Base-by-base conservation (phyloP, 495 filamentous ascomycete species). In the Chlorociboria aeruginascens region DNA sequence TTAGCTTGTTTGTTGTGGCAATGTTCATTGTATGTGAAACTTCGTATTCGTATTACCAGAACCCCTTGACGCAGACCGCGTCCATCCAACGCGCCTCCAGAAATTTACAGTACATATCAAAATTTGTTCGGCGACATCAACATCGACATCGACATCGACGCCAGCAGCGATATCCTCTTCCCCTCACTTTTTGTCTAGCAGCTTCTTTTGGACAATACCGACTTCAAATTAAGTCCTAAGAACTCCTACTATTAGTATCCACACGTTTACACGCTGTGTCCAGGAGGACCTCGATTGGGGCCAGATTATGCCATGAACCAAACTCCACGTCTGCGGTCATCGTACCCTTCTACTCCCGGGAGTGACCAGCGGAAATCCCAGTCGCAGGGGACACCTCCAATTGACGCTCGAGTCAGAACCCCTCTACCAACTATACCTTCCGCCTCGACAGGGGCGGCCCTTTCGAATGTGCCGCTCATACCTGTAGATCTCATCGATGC, bases 401-500 rank as follows among this genome's bases (percentile, higher is more conserved):
- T 25, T 32, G 37, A 25, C 12, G 13, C 17, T n/a, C 30, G 13
- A 32, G 11, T 11, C 13, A 54, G 30, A 36, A 45, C 50, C 8
- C 41, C 57, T n/a, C 39, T 60, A 2, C 57, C 57, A 12, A 48
- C 43, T 20, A 28, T 60, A n/a, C 57, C 52, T 30, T 25, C 54
- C 32, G 32, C 32, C 7, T 34, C 49, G 8, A 16, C 52, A 10
- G 30, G 46, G 49, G 35, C 50, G 3, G 55, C 37, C 45, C 67
- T 32, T 41, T 56, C 33, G 60, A 55, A 53, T 29, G 46, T 59
- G 20, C 88, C 89, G n/a, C 60, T 87, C 33, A 83, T 96, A 51
- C 83, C 87, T 7, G 66, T 81, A 41, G 67, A 70, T 39, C 59
- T 92, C 33, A 65, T 96, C 52, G 92, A 96, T 67, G 85, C 85